A percentile compares a stretch with the other conserved stretches of the same genome.
These are phyloP conservation scores for Ustilago tritici DNA, from an alignment of 1,284 basidiomycete genomes.

Conservation along the genomic window DNA sequence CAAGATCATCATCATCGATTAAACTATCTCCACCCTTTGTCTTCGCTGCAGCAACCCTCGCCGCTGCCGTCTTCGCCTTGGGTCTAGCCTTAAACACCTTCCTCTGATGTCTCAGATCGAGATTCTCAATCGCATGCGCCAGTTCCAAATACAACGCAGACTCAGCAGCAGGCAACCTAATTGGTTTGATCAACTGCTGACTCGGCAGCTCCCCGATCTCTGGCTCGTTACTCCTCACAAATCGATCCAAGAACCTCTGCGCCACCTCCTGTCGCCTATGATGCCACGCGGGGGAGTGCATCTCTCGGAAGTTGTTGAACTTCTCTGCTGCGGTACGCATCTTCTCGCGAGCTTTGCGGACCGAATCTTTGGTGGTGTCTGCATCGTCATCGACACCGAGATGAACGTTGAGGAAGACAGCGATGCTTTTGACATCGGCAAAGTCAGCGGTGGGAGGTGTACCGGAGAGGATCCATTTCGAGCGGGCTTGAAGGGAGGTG, in stretches of 20 bases:
- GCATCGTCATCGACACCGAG: slow-evolving; percentile 79
- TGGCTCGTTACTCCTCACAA: slow-evolving; percentile 81
- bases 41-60: slow-evolving; percentile 13
- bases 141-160: slow-evolving; percentile 94
- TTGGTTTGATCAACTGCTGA: slow-evolving; percentile 77
- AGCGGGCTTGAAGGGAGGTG: slow-evolving; percentile 80
- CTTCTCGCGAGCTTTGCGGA: slow-evolving; percentile 78
- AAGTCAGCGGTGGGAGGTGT: slow-evolving; percentile 94
- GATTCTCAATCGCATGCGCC: slow-evolving; percentile 89
- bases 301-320: slow-evolving; percentile 96
- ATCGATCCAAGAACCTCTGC: slow-evolving; percentile 76
- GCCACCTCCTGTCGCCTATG: slow-evolving; percentile 84
- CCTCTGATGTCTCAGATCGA: slow-evolving; percentile 78
- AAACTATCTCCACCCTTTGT: slow-evolving; percentile 22
- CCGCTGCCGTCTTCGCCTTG: slow-evolving; percentile 9
- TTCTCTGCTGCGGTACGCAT: slow-evolving; percentile 90
- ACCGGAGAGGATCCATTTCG: slow-evolving; percentile 94
- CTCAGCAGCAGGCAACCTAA: slow-evolving; percentile 88
- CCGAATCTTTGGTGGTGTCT: slow-evolving; percentile 75
- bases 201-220: slow-evolving; percentile 96
- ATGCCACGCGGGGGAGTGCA: slow-evolving; percentile 92
- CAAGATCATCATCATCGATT: slow-evolving; percentile 23
- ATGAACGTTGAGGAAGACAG: slow-evolving; percentile 61
- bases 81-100: slow-evolving; percentile 42
- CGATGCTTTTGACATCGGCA: slow-evolving; percentile 81